These are phyloP conservation scores for Globisporangium irregulare DNA, from an alignment of 352 stramenopile species.

Conservation along the genomic window DNA sequence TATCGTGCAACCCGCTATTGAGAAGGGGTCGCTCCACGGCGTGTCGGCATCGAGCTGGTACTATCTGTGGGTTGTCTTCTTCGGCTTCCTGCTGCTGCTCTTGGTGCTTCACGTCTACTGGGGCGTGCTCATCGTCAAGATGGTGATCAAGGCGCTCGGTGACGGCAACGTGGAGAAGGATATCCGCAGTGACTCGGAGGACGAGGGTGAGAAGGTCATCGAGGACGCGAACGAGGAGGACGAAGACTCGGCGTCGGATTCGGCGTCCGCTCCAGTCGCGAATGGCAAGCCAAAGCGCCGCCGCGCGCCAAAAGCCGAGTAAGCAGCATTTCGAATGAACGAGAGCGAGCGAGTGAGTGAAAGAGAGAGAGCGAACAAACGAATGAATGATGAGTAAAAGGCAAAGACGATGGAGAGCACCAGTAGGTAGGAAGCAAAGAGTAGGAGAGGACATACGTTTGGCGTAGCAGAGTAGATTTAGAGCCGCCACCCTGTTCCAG, in stretches of 20 bases:
- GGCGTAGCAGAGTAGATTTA: conserved; percentile 5
- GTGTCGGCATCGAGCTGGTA: conserved; percentile 51
- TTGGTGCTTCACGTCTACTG: conserved; percentile 76
- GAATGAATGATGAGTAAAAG: not conserved
- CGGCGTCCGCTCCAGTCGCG: conserved; percentile 11
- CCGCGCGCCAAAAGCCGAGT: conserved; percentile 68
- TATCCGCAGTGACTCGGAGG: conserved; percentile 78
- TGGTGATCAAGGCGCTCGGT: conserved; percentile 60
- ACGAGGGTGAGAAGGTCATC: conserved; percentile 40
- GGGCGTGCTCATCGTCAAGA: conserved; percentile 73
- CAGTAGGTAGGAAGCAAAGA: not conserved
- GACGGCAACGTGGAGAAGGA: conserved; percentile 78
- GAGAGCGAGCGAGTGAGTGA: conserved; percentile 2
- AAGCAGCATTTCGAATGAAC: conserved; percentile 10
- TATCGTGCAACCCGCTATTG: conserved; percentile 47
- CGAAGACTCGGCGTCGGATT: conserved; percentile 17
- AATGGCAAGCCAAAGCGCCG: conserved; percentile 48
- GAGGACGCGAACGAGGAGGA: conserved; percentile 19
- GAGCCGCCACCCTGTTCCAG: not conserved
- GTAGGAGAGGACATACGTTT: not conserved
- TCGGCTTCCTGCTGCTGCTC: conserved; percentile 54
- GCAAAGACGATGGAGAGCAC: not conserved
- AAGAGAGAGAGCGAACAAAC: not conserved
- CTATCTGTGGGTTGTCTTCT: conserved; percentile 49
- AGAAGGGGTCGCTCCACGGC: conserved; percentile 36